phyloP scores from a whole-genome alignment of 306 rosid species.

The Cucurbita pepo region DNA sequence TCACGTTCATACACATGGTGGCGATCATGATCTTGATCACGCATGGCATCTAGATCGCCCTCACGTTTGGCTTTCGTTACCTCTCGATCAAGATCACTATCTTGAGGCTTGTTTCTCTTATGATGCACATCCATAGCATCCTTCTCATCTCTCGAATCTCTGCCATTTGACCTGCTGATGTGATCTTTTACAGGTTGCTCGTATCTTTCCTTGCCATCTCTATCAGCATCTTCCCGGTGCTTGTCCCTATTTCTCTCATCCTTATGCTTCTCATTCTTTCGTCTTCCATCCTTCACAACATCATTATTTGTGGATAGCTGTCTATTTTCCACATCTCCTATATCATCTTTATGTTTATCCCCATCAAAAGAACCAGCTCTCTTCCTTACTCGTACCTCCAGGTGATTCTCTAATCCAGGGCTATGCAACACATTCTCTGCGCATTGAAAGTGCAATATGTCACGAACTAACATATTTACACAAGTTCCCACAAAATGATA shows the following conservation, averaged over 20 bases:
- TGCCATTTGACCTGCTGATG: constrained; percentile 58
- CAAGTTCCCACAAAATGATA: neutral
- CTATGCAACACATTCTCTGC: constrained; percentile 43
- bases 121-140: constrained; percentile 44
- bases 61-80: constrained; percentile 19
- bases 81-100: constrained; percentile 36
- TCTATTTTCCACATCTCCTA: constrained; percentile 39
- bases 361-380: constrained; percentile 50
- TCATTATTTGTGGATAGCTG: constrained; percentile 53
- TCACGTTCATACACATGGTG: constrained; percentile 22
- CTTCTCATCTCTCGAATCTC: constrained; percentile 57
- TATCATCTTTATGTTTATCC: constrained; percentile 48
- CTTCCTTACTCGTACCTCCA: constrained; percentile 53
- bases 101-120: constrained; percentile 60
- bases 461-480: constrained; percentile 6
- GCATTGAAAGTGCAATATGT: constrained; percentile 36
- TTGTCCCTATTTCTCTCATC: constrained; percentile 75
- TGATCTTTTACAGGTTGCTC: constrained; percentile 55
- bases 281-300: constrained; percentile 44
- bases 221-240: constrained; percentile 50
- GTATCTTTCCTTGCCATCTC: constrained; percentile 66
- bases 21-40: constrained; percentile 23
- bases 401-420: constrained; percentile 55
- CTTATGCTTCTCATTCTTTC: constrained; percentile 73
- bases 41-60: constrained; percentile 15